Base-by-base conservation (phyloP, 2,329 filamentous ascomycete species). In the Albifimbria verrucaria region DNA sequence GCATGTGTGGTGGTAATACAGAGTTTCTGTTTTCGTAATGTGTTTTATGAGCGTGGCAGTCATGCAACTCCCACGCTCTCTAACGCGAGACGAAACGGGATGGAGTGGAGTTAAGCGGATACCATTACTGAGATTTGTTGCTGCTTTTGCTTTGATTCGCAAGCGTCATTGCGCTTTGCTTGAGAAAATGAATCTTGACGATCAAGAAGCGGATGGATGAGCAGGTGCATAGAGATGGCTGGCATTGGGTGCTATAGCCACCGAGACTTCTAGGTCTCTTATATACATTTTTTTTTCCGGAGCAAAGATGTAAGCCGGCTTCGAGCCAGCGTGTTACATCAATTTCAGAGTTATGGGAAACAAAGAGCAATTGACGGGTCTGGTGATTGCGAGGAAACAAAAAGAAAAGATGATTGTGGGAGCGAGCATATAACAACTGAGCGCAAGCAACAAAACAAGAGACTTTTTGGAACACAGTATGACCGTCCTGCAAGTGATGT, bases 51-150 rank as follows among this genome's bases (percentile, higher is more conserved):
- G n/a, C n/a, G n/a, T n/a, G n/a, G n/a, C n/a, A 39, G 18, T 39
- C 32, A 39, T 39, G 32, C 12, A 39, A 39, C 32, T 17, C 32
- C 18, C 12, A 17, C n/a, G n/a, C n/a, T n/a, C n/a, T n/a, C n/a
- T n/a, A 39, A n/a, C 32, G 32, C 6, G 32, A n/a, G 12, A n/a
- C 15, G 32, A 39, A n/a, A n/a, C 18, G 32, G 32, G 18, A 12
- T 12, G 32, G 32, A 32, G 20, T 20, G 46, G 46, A 36, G 46
- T 48, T 48, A 4, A 48, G 46, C 46, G 46, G 46, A 48, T 48
- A 48, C 46, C 46, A 48, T 48, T 20, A 48, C 23, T 48, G 24
- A 36, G 20, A 25, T 47, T 47, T 47, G 15, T 18, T 47, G 25
- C 24, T 24, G 24, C 24, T 47, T 36, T 48, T 32, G 46, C 46